Base-by-base conservation (phyloP, 1,284 basidiomycete genomes). In the Cystodermella granulosa region DNA sequence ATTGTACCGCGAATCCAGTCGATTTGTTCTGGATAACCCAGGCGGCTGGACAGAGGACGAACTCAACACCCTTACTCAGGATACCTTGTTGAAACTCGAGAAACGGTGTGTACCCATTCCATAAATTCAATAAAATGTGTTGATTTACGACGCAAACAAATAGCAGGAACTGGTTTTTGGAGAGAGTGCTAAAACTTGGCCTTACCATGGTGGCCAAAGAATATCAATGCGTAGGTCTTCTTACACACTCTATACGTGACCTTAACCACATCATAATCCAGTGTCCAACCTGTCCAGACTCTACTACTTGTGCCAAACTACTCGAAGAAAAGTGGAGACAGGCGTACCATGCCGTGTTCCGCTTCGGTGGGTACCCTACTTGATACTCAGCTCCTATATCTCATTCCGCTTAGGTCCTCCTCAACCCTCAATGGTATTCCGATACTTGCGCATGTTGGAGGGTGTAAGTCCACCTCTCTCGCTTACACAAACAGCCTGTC, bases 251-350 rank as follows among this genome's bases (percentile, higher is more conserved):
- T 46, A 52, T 51, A 53, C 31, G 44, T 34, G 20, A 28, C 26
- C 26, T 46, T 42, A 26, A 26, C 23, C 35, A 16, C 49, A 34
- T 34, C 24, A 18, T 40, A 34, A 22, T 31, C 21, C 52, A 93
- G 90, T 88, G 88, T 49, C 60, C 79, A 1, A 83, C 86, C 14
- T 97, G 93, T 61, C 88, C 90, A 3, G 92, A 96, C 54, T 72
- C 89, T 2, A 47, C 75, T 1, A 75, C 65, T 16, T 97, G 93
- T 61, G 91, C 91, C 16, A 77, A 81, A n/a, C 68, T 87, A n/a
- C 76, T 97, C 6, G 91, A 95, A 58, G 93, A 95, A 51, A 93
- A 93, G 62, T 97, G 92, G 91, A 73, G 82, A 35, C 85, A 87
- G 57, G 91, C 90, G 0, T 93, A 94, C 59, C 78, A 83, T 43